Evolutionary conservation across 768 basidiomycete genomes (phyloP).

Genomic region (Myochromella boudieri): DNA sequence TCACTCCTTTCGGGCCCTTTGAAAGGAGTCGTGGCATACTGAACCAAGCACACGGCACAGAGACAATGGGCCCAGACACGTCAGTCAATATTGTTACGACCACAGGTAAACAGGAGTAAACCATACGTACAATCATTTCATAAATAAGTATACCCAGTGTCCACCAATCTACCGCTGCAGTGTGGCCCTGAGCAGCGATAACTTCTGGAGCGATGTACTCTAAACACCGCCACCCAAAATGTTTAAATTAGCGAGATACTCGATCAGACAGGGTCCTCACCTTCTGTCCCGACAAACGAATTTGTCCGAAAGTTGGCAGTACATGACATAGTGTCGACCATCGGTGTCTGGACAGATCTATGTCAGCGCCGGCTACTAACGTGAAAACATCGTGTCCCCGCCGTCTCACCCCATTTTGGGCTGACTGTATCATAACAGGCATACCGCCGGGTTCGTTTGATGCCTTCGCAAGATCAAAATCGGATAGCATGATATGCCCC

Average conservation of each 20-base stretch:
- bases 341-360: slow-evolving; percentile 59
- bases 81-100: slow-evolving; percentile 31
- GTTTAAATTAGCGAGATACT: slow-evolving; percentile 21
- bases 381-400: not conserved
- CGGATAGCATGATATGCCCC: slow-evolving; percentile 99
- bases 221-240: slow-evolving; percentile 35
- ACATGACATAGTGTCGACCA: slow-evolving; percentile 96
- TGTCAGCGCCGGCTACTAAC: slow-evolving; percentile 13
- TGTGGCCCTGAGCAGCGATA: slow-evolving; percentile 94
- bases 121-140: slow-evolving; percentile 91
- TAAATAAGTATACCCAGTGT: slow-evolving; percentile 97
- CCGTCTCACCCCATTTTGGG: slow-evolving; percentile 80
- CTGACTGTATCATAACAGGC: slow-evolving; percentile 86
- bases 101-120: slow-evolving; percentile 27
- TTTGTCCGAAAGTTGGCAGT: slow-evolving; percentile 98
- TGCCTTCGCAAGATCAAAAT: slow-evolving; percentile 98
- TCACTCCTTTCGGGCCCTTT: slow-evolving; percentile 93
- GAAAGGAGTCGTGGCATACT: slow-evolving; percentile 99
- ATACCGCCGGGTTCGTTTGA: slow-evolving; percentile 82
- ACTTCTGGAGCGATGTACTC: slow-evolving; percentile 99
- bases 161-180: slow-evolving; percentile 99
- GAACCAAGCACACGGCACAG: slow-evolving; percentile 20
- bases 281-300: slow-evolving; percentile 99
- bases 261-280: slow-evolving; percentile 42
- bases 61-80: slow-evolving; percentile 31